Evolutionary conservation across 208 protist species (phyloP).

Genomic region (Borovskyia barvae): DNA sequence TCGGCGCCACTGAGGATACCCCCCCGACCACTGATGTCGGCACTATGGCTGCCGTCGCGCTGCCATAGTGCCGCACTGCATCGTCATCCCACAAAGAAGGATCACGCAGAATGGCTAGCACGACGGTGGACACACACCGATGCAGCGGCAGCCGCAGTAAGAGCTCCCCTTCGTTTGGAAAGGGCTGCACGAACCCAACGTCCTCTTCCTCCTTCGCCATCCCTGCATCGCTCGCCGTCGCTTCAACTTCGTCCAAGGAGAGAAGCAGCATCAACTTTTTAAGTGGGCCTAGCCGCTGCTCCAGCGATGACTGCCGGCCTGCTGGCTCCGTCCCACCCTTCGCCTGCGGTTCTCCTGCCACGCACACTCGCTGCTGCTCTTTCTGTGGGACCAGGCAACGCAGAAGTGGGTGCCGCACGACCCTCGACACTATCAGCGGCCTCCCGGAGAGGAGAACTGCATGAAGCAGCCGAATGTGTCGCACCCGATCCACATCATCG

Average conservation of each 20-base stretch:
- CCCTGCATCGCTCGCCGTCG: no score
- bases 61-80: no score
- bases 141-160: neutral
- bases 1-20: neutral
- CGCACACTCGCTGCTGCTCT: neutral
- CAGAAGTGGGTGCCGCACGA: conserved; percentile 17
- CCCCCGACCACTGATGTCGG: neutral
- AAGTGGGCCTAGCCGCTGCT: no score
- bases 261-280: no score
- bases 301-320: no score
- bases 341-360: no score
- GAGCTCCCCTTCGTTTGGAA: neutral
- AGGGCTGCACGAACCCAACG: no score
- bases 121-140: conserved; percentile 2
- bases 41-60: neutral
- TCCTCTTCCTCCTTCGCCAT: no score
- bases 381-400: neutral
- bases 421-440: neutral
- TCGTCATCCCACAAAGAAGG: neutral
- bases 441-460: conserved; percentile 7
- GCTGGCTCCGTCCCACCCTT: no score
- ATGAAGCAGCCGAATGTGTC: neutral
- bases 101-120: conserved; percentile 14
- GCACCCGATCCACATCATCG: neutral
- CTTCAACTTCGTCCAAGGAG: no score